Conservation (phyloP, 306 rosid species). For the Trichosanthes cucumerina region DNA sequence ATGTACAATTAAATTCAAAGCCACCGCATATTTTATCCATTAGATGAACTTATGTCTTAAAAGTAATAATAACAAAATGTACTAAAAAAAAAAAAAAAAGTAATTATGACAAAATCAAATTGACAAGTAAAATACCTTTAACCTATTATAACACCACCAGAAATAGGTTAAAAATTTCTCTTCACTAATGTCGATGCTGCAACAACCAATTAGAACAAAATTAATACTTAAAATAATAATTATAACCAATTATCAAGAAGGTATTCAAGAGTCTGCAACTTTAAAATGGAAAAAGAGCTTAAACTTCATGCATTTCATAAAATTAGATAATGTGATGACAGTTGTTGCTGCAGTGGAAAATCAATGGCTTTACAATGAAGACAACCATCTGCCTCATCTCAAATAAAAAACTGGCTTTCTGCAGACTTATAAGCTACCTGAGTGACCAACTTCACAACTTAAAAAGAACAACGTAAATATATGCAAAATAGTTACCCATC, state of each 20-base stretch:
- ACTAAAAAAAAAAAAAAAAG: too few relatives aligned
- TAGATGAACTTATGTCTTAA: not conserved
- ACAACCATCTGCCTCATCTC: not conserved
- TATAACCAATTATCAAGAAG: not conserved
- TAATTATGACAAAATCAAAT: too few relatives aligned
- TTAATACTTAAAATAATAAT: not conserved
- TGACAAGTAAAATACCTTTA: conserved; percentile 34
- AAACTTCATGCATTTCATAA: not conserved
- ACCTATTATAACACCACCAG: conserved; percentile 87
- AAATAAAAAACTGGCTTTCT: not conserved
- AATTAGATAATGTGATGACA: not conserved
- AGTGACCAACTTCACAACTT: not conserved
- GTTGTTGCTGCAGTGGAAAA: not conserved
- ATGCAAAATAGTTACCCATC: conserved; percentile 60
- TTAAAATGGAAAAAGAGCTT: not conserved
- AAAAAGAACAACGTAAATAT: not conserved
- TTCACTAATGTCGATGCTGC: conserved; percentile 58
- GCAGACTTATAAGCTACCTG: not conserved
- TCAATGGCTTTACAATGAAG: not conserved
- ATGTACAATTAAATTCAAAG: not conserved
- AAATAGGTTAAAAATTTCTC: conserved; percentile 76
- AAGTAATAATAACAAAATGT: not conserved
- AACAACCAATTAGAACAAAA: conserved; percentile 17
- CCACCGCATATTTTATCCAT: not conserved
- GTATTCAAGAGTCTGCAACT: not conserved